A percentile compares a stretch with the other conserved stretches of the same genome.
Evolutionary conservation across 2,329 filamentous ascomycete species (phyloP).

Genomic region (Colletotrichum lindemuthianum): DNA sequence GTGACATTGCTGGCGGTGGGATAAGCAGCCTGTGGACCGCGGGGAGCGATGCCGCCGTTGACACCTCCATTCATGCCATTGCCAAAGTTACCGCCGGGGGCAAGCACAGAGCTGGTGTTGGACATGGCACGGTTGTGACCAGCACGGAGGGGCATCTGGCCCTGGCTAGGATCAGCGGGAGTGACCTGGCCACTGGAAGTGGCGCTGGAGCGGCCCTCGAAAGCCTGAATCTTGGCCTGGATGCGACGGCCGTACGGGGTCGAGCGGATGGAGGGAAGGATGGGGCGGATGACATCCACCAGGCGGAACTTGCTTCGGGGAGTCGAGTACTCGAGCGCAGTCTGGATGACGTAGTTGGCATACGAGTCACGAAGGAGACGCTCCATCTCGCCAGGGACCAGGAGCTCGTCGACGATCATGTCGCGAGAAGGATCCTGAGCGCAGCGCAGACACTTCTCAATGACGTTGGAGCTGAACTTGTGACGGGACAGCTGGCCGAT

Average conservation of each 20-base stretch:
- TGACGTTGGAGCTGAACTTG: slow-evolving; percentile 99
- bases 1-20: slow-evolving; percentile 45
- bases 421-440: slow-evolving; percentile 79
- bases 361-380: slow-evolving; percentile 90
- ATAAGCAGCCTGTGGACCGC: slow-evolving; percentile 49
- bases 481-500: slow-evolving; percentile 84
- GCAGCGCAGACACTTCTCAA: slow-evolving; percentile 94
- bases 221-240: slow-evolving; percentile 82
- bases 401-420: slow-evolving; percentile 86
- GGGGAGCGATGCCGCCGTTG: slow-evolving; percentile 42
- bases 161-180: slow-evolving; percentile 62
- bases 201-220: slow-evolving; percentile 59
- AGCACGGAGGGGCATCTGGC: slow-evolving; percentile 62
- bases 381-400: slow-evolving; percentile 79
- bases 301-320: slow-evolving; percentile 77
- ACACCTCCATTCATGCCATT: slow-evolving; percentile 43
- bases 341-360: slow-evolving; percentile 98
- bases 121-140: slow-evolving; percentile 54
- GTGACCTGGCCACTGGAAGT: slow-evolving; percentile 61
- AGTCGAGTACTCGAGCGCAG: slow-evolving; percentile 87
- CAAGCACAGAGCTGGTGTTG: slow-evolving; percentile 50
- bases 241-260: slow-evolving; percentile 96
- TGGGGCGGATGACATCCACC: slow-evolving; percentile 85
- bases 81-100: slow-evolving; percentile 40
- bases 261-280: slow-evolving; percentile 84